Evolutionary conservation across 1,284 basidiomycete species (phyloP), one percentile per base, ranked within the genome.

Genomic region (Austropuccinia psidii): DNA sequence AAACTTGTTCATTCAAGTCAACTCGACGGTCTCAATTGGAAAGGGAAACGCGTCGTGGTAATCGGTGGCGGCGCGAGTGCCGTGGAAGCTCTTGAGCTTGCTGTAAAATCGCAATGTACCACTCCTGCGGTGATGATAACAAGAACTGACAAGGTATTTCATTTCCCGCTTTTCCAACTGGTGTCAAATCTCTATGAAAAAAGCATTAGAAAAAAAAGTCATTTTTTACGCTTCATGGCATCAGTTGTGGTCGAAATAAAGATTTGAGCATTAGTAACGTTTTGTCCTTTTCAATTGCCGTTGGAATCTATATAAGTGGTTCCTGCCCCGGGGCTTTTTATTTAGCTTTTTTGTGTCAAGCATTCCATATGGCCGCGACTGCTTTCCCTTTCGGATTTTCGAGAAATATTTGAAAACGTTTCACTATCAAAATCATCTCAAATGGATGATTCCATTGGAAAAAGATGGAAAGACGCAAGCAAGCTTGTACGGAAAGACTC

Each of bases 51-150:
- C 1, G 70, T 73, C 4, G 70, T 65, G 21, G 47, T 54, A 5
- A 41, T 73, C 13, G 70, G 70, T 15, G 60, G 70, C 27, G 70
- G 70, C 24, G 70, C 70, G 24, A 73, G 70, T 52, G 70, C 57
- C 31, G 70, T 73, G 13, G 70, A 73, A 57, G 60, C 70, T 47
- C 43, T 64, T 29, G 70, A 73, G 41, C 54, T 64, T 27, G 70
- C 70, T n/a, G 70, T 73, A 15, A 47, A 73, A 29, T 64, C 58
- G 35, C 49, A 49, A 27, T 54, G 50, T n/a, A 50, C 70, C 17
- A 52, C 58, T 29, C 47, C 58, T 17, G 70, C 58, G 11, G 35
- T 41, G 15, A 31, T 73, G 58, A 47, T 73, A 17, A 49, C 70
- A 6, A 47, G 70, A 27, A 54, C 70, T 27, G 70, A 73, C 33